phyloP scores from a whole-genome alignment of 306 rosid genomes.

The Medicago lupulina region DNA sequence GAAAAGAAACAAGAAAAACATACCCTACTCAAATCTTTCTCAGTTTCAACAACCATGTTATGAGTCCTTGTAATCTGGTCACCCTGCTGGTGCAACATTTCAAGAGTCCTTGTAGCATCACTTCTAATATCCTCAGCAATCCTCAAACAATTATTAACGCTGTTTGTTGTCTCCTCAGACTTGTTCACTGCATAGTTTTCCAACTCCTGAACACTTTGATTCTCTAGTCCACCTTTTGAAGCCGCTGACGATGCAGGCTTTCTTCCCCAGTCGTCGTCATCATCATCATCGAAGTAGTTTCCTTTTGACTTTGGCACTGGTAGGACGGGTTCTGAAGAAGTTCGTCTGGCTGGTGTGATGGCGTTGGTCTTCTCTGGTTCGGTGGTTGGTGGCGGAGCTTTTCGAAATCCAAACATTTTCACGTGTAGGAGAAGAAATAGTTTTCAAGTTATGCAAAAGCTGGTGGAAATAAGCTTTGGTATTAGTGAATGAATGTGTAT shows the following conservation, averaged over 20 bases:
- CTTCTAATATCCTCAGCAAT: slow-evolving; percentile 83
- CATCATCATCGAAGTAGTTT: slow-evolving; percentile 53
- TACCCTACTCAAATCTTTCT: slow-evolving; percentile 85
- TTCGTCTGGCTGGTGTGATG: slow-evolving; percentile 56
- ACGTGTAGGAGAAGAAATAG: background rate
- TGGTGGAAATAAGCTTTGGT: too few species aligned
- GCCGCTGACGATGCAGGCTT: slow-evolving; percentile 45
- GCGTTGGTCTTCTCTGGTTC: slow-evolving; percentile 47
- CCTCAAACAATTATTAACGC: slow-evolving; percentile 73
- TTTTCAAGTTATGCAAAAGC: slow-evolving; percentile 23
- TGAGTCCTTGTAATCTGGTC: slow-evolving; percentile 91
- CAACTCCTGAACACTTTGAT: slow-evolving; percentile 74
- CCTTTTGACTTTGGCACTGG: slow-evolving; percentile 54
- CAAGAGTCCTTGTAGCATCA: slow-evolving; percentile 87
- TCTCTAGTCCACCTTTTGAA: slow-evolving; percentile 70
- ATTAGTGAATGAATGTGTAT: too few species aligned
- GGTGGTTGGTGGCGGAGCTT: slow-evolving; percentile 48
- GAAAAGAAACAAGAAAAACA: background rate
- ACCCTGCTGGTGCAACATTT: slow-evolving; percentile 90
- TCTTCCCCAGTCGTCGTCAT: slow-evolving; percentile 54
- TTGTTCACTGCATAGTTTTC: slow-evolving; percentile 77
- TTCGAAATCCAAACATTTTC: slow-evolving; percentile 73
- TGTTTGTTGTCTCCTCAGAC: slow-evolving; percentile 79
- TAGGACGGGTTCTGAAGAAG: slow-evolving; percentile 70
- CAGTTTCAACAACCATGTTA: slow-evolving; percentile 76